phyloP scores from a whole-genome alignment of 148 eudicot genomes.

The Rhododendron simsii region DNA sequence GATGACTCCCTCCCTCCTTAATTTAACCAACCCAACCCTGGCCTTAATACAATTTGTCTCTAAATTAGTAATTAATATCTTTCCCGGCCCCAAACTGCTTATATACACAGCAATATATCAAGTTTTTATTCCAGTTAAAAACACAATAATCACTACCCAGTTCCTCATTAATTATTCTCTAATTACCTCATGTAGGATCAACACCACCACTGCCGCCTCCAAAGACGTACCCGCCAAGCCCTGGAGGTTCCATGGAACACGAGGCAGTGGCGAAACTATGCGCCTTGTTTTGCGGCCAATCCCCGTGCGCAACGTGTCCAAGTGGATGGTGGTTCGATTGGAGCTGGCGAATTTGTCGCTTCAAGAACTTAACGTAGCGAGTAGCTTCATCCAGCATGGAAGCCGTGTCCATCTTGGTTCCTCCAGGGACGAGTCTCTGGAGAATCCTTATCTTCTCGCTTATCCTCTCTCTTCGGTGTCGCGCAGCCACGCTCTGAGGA shows the following conservation, averaged over 20 bases:
- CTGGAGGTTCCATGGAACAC: slow-evolving; percentile 13
- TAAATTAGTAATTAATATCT: background rate
- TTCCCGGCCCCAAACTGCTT: slow-evolving; percentile 5
- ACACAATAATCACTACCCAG: background rate
- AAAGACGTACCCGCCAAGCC: background rate
- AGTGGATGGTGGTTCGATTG: slow-evolving; percentile 20
- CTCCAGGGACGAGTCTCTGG: slow-evolving; percentile 88
- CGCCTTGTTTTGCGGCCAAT: slow-evolving; percentile 11
- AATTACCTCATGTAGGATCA: slow-evolving; percentile 10
- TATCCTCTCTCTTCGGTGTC: slow-evolving; percentile 73
- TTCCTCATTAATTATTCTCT: background rate
- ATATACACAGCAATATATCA: slow-evolving; percentile 6
- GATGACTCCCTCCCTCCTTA: background rate
- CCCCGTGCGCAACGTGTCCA: background rate
- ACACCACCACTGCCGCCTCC: background rate
- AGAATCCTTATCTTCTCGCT: slow-evolving; percentile 80
- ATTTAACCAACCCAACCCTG: too few relatives aligned
- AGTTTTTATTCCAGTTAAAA: background rate
- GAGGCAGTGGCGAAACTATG: slow-evolving; percentile 8
- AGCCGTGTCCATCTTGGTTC: slow-evolving; percentile 91
- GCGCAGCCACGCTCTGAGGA: slow-evolving; percentile 90
- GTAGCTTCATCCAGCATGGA: slow-evolving; percentile 92
- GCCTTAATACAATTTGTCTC: background rate
- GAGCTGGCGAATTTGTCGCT: slow-evolving; percentile 62
- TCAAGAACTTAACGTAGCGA: slow-evolving; percentile 85